These are phyloP conservation scores for Wickerhamia fluorescens DNA, from an alignment of 805 yeast species.

Conservation along the genomic window DNA sequence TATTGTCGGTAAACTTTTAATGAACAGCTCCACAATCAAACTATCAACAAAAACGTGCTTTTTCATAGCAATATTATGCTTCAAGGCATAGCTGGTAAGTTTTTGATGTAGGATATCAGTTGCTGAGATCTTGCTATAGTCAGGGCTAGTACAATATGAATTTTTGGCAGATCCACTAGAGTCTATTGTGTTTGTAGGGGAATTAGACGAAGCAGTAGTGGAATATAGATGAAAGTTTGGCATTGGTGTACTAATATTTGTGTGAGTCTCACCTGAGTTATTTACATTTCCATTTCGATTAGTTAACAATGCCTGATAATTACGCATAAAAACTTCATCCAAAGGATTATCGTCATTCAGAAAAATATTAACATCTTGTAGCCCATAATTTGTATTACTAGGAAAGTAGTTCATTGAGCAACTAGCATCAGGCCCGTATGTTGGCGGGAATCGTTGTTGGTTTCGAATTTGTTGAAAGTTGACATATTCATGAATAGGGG, in stretches of 20 bases:
- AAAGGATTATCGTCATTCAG: slow-evolving; percentile 31
- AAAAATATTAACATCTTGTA: slow-evolving; percentile 34
- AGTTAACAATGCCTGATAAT: slow-evolving; percentile 4
- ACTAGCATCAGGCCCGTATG: too few relatives aligned
- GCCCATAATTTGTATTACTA: slow-evolving; percentile 15
- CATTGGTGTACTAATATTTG: too few relatives aligned
- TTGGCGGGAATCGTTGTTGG: not conserved
- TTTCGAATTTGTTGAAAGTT: not conserved
- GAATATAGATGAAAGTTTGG: too few relatives aligned
- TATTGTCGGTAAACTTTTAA: slow-evolving; percentile 22
- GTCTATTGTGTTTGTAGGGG: slow-evolving; percentile 27
- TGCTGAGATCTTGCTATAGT: too few relatives aligned
- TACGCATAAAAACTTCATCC: slow-evolving; percentile 24
- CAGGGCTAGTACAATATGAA: slow-evolving; percentile 2
- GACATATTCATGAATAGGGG: too few relatives aligned
- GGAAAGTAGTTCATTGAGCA: too few relatives aligned
- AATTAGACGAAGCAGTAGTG: too few relatives aligned
- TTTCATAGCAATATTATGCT: slow-evolving; percentile 18
- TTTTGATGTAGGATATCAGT: slow-evolving; percentile 7
- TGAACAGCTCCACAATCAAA: slow-evolving; percentile 26
- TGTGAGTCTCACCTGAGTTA: too few relatives aligned
- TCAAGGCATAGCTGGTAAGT: slow-evolving; percentile 14
- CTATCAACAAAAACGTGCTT: slow-evolving; percentile 34
- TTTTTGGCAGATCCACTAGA: slow-evolving; percentile 12
- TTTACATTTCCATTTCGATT: too few relatives aligned